Percentiles rank a stretch among this genome's conserved stretches.
Evolutionary conservation across 352 stramenopile species (phyloP).

Genomic region (Globisporangium sylvaticum): DNA sequence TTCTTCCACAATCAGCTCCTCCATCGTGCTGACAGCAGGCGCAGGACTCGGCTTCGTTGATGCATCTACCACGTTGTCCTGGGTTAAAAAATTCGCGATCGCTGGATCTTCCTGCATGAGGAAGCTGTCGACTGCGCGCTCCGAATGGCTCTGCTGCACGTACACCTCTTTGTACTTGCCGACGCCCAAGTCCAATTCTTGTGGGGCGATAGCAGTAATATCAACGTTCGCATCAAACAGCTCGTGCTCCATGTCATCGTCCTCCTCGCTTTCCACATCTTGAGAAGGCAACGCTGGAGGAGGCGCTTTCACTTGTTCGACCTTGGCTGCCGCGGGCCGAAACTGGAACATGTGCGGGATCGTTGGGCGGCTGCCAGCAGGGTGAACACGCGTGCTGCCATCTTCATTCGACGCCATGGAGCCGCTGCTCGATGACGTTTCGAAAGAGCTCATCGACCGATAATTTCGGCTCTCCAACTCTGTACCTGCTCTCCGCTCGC

Average conservation of each 20-base stretch:
- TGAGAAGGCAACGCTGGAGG: constrained; percentile 12
- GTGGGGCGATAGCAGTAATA: constrained; percentile 17
- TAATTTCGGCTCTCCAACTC: constrained; percentile 18
- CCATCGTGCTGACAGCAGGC: constrained; percentile 19
- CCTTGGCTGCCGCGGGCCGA: constrained; percentile 36
- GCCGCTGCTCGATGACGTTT: constrained; percentile 14
- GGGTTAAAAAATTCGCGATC: constrained; percentile 13
- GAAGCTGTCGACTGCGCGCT: constrained; percentile 51
- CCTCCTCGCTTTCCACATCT: constrained; percentile 20
- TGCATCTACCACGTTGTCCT: constrained; percentile 10
- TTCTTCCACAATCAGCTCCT: constrained; percentile 52
- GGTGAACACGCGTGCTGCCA: constrained; percentile 20
- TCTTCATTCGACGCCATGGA: constrained; percentile 31
- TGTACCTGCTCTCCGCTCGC: constrained; percentile 8
- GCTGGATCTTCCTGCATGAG: constrained; percentile 29
- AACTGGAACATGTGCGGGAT: constrained; percentile 71
- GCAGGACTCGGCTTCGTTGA: not conserved
- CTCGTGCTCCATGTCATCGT: constrained; percentile 25
- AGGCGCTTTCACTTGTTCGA: constrained; percentile 3
- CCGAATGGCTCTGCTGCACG: constrained; percentile 23
- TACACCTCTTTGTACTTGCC: constrained; percentile 51
- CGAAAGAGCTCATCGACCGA: constrained; percentile 26
- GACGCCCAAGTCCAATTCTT: constrained; percentile 45
- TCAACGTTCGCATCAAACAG: constrained; percentile 20
- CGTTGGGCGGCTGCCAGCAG: constrained; percentile 21